A percentile compares a stretch with the other conserved stretches of the same genome.
These are phyloP conservation scores for Sarcodon sp. DNA, from an alignment of 768 basidiomycete species.

Conservation along the genomic window DNA sequence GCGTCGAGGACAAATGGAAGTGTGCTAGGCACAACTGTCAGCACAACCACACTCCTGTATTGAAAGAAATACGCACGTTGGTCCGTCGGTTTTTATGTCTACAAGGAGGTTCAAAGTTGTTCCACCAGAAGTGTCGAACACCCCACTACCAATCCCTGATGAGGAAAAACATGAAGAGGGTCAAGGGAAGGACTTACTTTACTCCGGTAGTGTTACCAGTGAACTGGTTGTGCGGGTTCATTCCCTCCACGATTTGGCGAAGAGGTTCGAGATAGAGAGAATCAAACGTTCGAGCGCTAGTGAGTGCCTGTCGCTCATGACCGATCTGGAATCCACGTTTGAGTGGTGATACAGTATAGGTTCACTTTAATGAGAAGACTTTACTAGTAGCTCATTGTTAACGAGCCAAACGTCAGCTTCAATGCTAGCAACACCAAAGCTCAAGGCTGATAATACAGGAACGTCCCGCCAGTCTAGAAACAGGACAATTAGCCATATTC, in stretches of 20 bases:
- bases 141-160: conserved; percentile 21
- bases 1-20: conserved; percentile 30
- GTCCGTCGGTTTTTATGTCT: conserved; percentile 39
- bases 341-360: too few species aligned
- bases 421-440: conserved; percentile 35
- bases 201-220: conserved; percentile 24
- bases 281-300: conserved; percentile 28
- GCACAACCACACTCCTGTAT: not conserved
- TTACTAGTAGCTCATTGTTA: conserved; percentile 28
- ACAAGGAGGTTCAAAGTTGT: conserved; percentile 34
- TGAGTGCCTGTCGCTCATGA: conserved; percentile 29
- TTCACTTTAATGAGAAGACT: conserved; percentile 4
- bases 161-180: not conserved
- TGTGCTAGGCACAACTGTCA: conserved; percentile 16
- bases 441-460: conserved; percentile 33
- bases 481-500: not conserved
- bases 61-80: conserved; percentile 18
- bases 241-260: conserved; percentile 22
- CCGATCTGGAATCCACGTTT: conserved; percentile 21
- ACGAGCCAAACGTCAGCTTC: conserved; percentile 41
- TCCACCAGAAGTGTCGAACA: conserved; percentile 30
- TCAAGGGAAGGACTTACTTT: conserved; percentile 20
- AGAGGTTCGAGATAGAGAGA: conserved; percentile 36
- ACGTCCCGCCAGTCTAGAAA: conserved; percentile 39
- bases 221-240: conserved; percentile 30